Evolutionary conservation across 2,329 filamentous ascomycete species (phyloP).

Genomic region (Daldinia sp.): DNA sequence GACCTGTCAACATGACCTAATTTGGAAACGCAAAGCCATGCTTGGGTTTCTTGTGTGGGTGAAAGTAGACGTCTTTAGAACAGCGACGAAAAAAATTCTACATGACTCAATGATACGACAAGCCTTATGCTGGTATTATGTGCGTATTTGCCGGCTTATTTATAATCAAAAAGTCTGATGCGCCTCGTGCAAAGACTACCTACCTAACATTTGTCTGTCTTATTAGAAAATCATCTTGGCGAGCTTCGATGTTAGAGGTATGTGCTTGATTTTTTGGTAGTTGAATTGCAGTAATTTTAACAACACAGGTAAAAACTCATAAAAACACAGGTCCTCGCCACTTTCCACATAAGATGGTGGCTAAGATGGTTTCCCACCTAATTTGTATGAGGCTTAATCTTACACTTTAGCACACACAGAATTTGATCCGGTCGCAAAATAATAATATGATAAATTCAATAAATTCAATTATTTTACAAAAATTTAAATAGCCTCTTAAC

Average conservation of each 20-base stretch:
- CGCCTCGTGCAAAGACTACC: neutral
- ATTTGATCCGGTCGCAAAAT: too few relatives aligned
- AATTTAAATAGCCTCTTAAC: too few relatives aligned
- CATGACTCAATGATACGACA: conserved; percentile 8
- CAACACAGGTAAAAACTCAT: too few relatives aligned
- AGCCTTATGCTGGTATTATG: neutral
- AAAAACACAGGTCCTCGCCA: too few relatives aligned
- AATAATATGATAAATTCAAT: too few relatives aligned
- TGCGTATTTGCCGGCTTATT: neutral
- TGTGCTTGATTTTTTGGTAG: too few relatives aligned
- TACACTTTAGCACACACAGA: too few relatives aligned
- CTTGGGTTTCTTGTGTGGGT: neutral
- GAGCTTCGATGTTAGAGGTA: neutral
- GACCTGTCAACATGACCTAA: conserved; percentile 20
- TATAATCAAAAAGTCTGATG: neutral
- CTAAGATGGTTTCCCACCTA: too few relatives aligned
- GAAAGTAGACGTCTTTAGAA: neutral
- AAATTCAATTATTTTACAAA: too few relatives aligned
- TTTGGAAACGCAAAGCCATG: neutral
- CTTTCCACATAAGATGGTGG: too few relatives aligned
- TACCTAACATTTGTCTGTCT: neutral
- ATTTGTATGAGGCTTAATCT: too few relatives aligned
- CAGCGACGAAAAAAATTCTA: neutral
- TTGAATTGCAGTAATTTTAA: neutral
- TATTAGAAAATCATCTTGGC: neutral